These are phyloP conservation scores for Backusella tuberculispora DNA, from an alignment of 192 early-diverging fungal species.

Conservation along the genomic window DNA sequence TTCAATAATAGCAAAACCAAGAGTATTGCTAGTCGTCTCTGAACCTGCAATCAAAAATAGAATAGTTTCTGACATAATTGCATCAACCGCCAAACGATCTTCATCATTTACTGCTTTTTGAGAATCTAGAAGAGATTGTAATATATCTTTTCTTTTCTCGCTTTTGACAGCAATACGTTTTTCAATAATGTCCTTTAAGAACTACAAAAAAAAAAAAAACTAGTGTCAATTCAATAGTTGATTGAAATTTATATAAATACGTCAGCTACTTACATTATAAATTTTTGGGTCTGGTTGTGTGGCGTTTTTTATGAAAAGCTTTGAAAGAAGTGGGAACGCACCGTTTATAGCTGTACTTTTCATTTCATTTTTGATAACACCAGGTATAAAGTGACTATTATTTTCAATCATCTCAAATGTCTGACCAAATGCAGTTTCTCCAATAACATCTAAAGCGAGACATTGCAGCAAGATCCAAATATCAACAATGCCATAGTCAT, in stretches of 20 bases:
- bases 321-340: neutral
- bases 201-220: constrained; percentile 24
- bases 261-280: neutral
- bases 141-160: constrained; percentile 42
- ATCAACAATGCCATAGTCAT: constrained; percentile 35
- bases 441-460: constrained; percentile 54
- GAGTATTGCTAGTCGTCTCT: constrained; percentile 40
- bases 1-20: constrained; percentile 37
- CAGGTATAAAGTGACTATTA: constrained; percentile 45
- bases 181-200: constrained; percentile 27
- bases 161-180: constrained; percentile 12
- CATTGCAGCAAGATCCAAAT: constrained; percentile 42
- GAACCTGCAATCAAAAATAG: constrained; percentile 47
- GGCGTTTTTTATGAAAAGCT: neutral
- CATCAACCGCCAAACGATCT: constrained; percentile 45
- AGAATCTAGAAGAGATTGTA: constrained; percentile 52
- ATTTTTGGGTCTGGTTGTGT: neutral
- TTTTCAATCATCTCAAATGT: constrained; percentile 56
- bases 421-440: constrained; percentile 53
- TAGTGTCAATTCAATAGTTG: too few relatives aligned
- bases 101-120: constrained; percentile 34
- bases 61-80: constrained; percentile 41
- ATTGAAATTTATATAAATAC: neutral
- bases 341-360: neutral
- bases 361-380: constrained; percentile 25